These are phyloP conservation scores for Afroboletus lepidellus DNA, from an alignment of 1,284 basidiomycete species.

Conservation along the genomic window DNA sequence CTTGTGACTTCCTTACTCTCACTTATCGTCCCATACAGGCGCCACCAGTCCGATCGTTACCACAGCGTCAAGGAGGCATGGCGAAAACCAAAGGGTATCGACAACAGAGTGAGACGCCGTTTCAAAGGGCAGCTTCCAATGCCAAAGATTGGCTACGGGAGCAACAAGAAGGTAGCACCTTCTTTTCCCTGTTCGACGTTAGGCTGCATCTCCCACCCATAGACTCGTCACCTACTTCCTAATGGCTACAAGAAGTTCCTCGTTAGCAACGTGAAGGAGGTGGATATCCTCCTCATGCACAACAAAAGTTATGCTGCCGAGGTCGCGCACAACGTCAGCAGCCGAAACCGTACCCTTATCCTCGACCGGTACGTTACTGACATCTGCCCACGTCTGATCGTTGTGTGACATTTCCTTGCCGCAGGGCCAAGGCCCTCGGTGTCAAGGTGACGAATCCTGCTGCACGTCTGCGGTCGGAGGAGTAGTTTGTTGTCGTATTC, in stretches of 20 bases:
- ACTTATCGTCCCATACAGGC: conserved; percentile 50
- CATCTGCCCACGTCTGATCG: neutral
- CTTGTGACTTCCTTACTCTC: conserved; percentile 4
- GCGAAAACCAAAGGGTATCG: conserved; percentile 98
- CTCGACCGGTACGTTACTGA: conserved; percentile 70
- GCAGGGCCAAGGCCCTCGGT: conserved; percentile 84
- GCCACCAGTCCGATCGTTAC: conserved; percentile 97
- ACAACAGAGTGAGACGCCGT: conserved; percentile 91
- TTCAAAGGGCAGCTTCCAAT: conserved; percentile 95
- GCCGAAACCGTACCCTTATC: conserved; percentile 93
- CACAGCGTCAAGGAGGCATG: conserved; percentile 93
- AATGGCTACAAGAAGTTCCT: conserved; percentile 94
- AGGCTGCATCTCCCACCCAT: conserved; percentile 7
- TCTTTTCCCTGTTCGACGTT: neutral
- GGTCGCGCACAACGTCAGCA: conserved; percentile 96
- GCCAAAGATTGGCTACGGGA: conserved; percentile 93
- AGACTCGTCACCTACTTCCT: conserved; percentile 92
- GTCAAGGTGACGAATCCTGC: conserved; percentile 95
- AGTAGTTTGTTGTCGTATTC: conserved; percentile 41
- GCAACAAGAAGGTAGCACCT: conserved; percentile 67
- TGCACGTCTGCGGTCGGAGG: conserved; percentile 96
- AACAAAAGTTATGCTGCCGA: conserved; percentile 96
- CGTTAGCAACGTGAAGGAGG: conserved; percentile 87
- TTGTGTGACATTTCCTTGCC: conserved; percentile 5
- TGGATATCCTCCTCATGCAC: conserved; percentile 96